Conservation (phyloP, 2,329 filamentous ascomycete species). For the Apiospora malaysiana region DNA sequence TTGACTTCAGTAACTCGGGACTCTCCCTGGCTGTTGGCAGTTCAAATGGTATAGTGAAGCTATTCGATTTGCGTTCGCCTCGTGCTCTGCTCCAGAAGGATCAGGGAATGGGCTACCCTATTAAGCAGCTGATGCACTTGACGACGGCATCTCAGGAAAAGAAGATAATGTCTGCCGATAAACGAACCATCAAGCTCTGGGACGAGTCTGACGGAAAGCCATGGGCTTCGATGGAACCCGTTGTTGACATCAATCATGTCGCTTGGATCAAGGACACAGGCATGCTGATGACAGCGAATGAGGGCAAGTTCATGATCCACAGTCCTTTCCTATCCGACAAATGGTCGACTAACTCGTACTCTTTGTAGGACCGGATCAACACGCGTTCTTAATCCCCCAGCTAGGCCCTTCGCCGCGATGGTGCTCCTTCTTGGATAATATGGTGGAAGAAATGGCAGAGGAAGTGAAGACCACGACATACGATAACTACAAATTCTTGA, state of each 20-base stretch:
- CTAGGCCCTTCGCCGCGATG: constrained; percentile 91
- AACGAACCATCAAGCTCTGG: constrained; percentile 97
- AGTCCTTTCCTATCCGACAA: too few relatives aligned
- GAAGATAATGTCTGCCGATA: constrained; percentile 91
- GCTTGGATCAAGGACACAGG: constrained; percentile 91
- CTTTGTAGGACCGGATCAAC: constrained; percentile 41
- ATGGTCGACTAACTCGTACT: constrained; percentile 49
- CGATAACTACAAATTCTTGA: constrained; percentile 99
- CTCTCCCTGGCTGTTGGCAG: constrained; percentile 86
- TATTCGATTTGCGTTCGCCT: constrained; percentile 91
- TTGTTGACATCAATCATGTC: constrained; percentile 93
- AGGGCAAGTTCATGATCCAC: constrained; percentile 71
- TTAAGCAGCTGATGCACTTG: constrained; percentile 80
- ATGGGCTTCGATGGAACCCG: constrained; percentile 95
- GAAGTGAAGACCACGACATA: constrained; percentile 80
- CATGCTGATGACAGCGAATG: constrained; percentile 96
- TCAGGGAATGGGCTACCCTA: constrained; percentile 92
- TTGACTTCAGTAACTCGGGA: constrained; percentile 85
- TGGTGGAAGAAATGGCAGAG: constrained; percentile 99
- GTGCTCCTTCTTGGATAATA: constrained; percentile 96
- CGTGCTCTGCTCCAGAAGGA: constrained; percentile 88
- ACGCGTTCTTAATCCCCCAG: constrained; percentile 93
- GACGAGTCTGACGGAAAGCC: constrained; percentile 81
- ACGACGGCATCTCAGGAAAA: constrained; percentile 77
- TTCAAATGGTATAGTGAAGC: constrained; percentile 84